Percentiles rank a stretch among this genome's conserved stretches.
Conservation (phyloP, 2,329 filamentous ascomycete species). For the Penicillium sp. region DNA sequence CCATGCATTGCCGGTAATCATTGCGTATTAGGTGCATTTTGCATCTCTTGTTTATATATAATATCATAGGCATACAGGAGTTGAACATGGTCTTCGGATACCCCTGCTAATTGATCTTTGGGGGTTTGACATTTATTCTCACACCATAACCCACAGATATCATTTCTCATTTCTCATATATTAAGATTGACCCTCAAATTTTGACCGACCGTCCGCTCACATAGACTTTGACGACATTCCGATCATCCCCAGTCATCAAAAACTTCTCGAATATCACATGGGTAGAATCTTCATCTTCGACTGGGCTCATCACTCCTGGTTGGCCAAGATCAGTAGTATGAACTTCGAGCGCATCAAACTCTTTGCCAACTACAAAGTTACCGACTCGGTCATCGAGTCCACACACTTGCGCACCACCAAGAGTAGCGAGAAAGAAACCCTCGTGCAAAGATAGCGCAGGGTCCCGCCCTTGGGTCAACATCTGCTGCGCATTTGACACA, state of each 20-base stretch:
- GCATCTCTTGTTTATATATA: neutral
- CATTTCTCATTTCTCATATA: neutral
- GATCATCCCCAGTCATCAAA: constrained; percentile 64
- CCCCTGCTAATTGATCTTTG: neutral
- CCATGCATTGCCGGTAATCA: neutral
- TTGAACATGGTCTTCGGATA: neutral
- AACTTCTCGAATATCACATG: constrained; percentile 60
- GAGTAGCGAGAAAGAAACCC: constrained; percentile 59
- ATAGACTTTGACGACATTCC: constrained; percentile 58
- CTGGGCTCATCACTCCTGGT: constrained; percentile 52
- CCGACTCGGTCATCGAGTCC: constrained; percentile 55
- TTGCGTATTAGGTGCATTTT: neutral
- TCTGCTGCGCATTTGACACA: constrained; percentile 40
- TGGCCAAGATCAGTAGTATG: constrained; percentile 33
- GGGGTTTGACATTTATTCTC: neutral
- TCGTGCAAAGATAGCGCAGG: constrained; percentile 52
- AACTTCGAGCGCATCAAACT: constrained; percentile 60
- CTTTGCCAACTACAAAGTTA: constrained; percentile 58
- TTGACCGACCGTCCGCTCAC: constrained; percentile 48
- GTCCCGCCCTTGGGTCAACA: constrained; percentile 38
- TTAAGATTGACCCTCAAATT: neutral
- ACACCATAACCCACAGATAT: neutral
- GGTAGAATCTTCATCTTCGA: constrained; percentile 51
- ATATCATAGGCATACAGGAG: neutral
- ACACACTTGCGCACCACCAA: constrained; percentile 61